A percentile compares a stretch with the other conserved stretches of the same genome.
phyloP scores from a whole-genome alignment of 169 alveolate species.

The Plasmodium vivax region DNA sequence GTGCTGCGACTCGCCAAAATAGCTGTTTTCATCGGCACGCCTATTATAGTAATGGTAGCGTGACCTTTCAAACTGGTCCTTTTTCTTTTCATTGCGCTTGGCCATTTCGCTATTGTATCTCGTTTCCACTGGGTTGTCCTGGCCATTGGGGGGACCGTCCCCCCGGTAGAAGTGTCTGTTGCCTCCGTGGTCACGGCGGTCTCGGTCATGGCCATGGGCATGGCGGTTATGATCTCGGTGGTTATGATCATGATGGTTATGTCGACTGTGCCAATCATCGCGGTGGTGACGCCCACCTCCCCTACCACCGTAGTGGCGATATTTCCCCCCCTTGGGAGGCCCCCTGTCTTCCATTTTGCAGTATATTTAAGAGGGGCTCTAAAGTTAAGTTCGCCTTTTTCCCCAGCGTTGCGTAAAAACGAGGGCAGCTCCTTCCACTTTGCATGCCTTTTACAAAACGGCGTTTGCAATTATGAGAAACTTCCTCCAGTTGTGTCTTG shows the following conservation, averaged over 20 bases:
- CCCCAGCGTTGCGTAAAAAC: neutral
- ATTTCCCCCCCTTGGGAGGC: neutral
- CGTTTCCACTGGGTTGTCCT: neutral
- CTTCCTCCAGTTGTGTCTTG: neutral
- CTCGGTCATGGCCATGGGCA: neutral
- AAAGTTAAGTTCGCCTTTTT: neutral
- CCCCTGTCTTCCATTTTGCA: neutral
- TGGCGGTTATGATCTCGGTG: neutral
- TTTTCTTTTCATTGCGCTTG: conserved; percentile 17
- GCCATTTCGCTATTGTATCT: neutral
- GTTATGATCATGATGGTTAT: neutral
- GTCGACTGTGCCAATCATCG: neutral
- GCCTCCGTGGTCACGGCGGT: neutral
- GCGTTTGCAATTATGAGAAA: neutral
- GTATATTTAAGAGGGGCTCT: neutral
- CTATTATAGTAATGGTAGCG: neutral
- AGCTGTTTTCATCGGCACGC: neutral
- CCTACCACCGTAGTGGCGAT: neutral
- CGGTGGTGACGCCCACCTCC: neutral
- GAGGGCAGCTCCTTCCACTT: neutral
- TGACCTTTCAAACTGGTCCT: neutral
- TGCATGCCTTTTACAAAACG: neutral
- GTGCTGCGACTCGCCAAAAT: neutral
- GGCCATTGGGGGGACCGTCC: neutral
- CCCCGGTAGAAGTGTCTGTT: neutral